phyloP scores from a whole-genome alignment of 176 grass and related monocot genomes.

The Poa pratensis region DNA sequence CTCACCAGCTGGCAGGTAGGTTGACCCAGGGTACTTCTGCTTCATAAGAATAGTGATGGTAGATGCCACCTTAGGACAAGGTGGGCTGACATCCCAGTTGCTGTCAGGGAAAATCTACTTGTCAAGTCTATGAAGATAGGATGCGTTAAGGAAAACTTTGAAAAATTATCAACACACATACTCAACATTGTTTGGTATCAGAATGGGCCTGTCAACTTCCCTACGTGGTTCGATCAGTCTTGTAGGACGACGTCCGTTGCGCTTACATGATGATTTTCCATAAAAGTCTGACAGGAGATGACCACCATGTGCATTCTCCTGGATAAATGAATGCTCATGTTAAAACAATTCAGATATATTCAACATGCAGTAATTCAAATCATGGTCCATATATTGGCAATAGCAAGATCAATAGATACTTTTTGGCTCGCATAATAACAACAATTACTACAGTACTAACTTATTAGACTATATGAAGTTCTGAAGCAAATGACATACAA shows the following conservation, averaged over 20 bases:
- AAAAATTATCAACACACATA: conserved; percentile 27
- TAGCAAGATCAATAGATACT: conserved; percentile 1
- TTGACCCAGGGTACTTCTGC: conserved; percentile 53
- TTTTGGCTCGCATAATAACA: conserved; percentile 12
- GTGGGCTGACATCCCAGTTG: conserved; percentile 48
- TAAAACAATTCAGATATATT: neutral
- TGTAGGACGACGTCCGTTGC: conserved; percentile 35
- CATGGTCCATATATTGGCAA: neutral
- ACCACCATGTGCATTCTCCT: conserved; percentile 30
- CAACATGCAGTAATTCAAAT: conserved; percentile 14
- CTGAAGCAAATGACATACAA: neutral
- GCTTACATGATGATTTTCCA: conserved; percentile 32
- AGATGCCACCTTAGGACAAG: conserved; percentile 38
- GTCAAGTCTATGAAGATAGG: conserved; percentile 30
- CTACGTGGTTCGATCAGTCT: conserved; percentile 39
- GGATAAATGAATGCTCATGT: conserved; percentile 10
- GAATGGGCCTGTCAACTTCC: conserved; percentile 44
- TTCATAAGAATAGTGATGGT: conserved; percentile 46
- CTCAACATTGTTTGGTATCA: conserved; percentile 44
- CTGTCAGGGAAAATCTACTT: conserved; percentile 14
- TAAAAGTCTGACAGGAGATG: conserved; percentile 18
- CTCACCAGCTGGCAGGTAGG: conserved; percentile 36
- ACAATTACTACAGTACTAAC: neutral
- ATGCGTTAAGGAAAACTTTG: neutral
- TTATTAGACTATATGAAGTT: neutral